Evolutionary conservation across 495 filamentous ascomycete species (phyloP).

Genomic region (Penicillium parvum): DNA sequence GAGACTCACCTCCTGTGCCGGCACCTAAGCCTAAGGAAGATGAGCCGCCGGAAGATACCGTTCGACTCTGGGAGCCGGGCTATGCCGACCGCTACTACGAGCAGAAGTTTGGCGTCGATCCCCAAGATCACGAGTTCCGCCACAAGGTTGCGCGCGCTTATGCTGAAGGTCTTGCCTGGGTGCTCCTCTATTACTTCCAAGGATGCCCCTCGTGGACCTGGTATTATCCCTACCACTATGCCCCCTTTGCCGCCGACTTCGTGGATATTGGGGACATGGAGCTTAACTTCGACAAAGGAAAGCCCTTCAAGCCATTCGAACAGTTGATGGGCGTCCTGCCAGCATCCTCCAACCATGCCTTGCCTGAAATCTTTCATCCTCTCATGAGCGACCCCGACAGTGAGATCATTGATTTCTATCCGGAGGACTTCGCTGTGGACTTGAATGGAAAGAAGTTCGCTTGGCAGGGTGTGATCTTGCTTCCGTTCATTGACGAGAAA

Average conservation of each 20-base stretch:
- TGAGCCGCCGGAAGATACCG: constrained; percentile 68
- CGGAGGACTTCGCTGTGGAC: constrained; percentile 87
- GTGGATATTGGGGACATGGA: constrained; percentile 74
- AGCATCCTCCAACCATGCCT: constrained; percentile 84
- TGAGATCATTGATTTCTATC: constrained; percentile 96
- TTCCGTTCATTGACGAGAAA: constrained; percentile 95
- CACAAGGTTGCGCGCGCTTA: constrained; percentile 90
- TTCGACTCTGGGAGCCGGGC: constrained; percentile 90
- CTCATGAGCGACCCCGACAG: constrained; percentile 85
- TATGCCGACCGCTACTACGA: constrained; percentile 96
- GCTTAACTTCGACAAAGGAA: constrained; percentile 80
- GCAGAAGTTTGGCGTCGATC: constrained; percentile 88
- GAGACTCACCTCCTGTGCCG: constrained; percentile 42
- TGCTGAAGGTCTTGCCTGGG: constrained; percentile 96
- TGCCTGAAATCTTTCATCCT: constrained; percentile 78
- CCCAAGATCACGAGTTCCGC: constrained; percentile 78
- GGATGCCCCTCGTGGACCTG: constrained; percentile 97
- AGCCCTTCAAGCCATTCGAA: constrained; percentile 86
- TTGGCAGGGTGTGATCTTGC: constrained; percentile 91
- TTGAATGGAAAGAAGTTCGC: constrained; percentile 97
- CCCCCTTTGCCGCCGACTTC: constrained; percentile 95
- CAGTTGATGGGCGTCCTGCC: constrained; percentile 98
- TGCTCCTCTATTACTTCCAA: constrained; percentile 96
- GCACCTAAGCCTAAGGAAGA: constrained; percentile 45
- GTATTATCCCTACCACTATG: constrained; percentile 99